These are phyloP conservation scores for Pseudomicrostroma phylloplanum DNA, from an alignment of 1,284 basidiomycete genomes.

Conservation along the genomic window DNA sequence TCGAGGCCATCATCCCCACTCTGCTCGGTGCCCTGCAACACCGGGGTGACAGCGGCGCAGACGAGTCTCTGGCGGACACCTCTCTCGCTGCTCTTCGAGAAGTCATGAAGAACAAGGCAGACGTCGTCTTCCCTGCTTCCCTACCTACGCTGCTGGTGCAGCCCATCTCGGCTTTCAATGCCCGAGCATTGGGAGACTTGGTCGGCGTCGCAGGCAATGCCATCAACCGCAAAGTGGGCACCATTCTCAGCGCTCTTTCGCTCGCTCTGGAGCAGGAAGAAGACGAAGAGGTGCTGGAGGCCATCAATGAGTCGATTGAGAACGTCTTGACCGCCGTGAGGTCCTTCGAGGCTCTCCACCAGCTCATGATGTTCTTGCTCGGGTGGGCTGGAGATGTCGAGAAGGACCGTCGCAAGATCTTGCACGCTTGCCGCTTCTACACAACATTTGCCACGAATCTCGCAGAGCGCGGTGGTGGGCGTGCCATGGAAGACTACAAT, in stretches of 20 bases:
- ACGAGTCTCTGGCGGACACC: conserved; percentile 74
- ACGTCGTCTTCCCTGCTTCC: conserved; percentile 92
- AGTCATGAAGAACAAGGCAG: conserved; percentile 56
- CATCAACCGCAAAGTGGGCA: conserved; percentile 57
- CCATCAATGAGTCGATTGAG: conserved; percentile 27
- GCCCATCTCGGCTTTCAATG: conserved; percentile 93
- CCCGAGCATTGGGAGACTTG: conserved; percentile 79
- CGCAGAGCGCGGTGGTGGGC: conserved; percentile 23
- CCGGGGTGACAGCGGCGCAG: conserved; percentile 51
- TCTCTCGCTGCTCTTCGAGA: conserved; percentile 82
- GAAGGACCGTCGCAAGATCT: conserved; percentile 23
- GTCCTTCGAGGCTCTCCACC: conserved; percentile 43
- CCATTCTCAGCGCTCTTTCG: conserved; percentile 43
- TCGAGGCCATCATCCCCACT: conserved; percentile 94
- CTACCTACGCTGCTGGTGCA: conserved; percentile 84
- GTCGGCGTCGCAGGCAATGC: conserved; percentile 89
- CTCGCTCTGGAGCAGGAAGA: conserved; percentile 30
- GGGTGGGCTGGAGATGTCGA: conserved; percentile 40
- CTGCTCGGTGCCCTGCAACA: conserved; percentile 72
- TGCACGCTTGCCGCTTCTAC: conserved; percentile 17
- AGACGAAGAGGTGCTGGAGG: conserved; percentile 21
- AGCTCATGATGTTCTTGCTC: conserved; percentile 46
- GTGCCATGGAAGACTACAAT: conserved; percentile 59
- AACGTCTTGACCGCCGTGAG: conserved; percentile 35
- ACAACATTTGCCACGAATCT: conserved; percentile 8